Percentiles rank a stretch among this genome's conserved stretches.
These are phyloP conservation scores for Coemansia asiatica DNA, from an alignment of 192 early-diverging fungal genomes.

Conservation along the genomic window DNA sequence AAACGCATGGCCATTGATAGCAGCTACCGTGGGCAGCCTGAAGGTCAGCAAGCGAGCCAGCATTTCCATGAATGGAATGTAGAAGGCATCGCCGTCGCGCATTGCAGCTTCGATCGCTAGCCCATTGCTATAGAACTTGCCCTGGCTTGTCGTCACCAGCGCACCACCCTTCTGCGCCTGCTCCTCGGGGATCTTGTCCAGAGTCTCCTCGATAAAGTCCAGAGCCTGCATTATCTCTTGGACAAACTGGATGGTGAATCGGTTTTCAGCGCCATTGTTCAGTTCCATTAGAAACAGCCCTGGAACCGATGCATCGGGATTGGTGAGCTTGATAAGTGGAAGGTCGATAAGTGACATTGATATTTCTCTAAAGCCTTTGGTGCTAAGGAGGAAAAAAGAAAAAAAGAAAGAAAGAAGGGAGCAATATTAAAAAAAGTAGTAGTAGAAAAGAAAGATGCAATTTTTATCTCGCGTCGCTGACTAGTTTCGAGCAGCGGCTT, in stretches of 20 bases:
- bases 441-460: not conserved
- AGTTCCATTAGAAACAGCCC: slow-evolving; percentile 65
- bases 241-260: slow-evolving; percentile 64
- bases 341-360: slow-evolving; percentile 46
- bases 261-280: slow-evolving; percentile 64
- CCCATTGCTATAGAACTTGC: slow-evolving; percentile 75
- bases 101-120: slow-evolving; percentile 59
- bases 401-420: not conserved
- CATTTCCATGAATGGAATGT: slow-evolving; percentile 56
- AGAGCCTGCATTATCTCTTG: slow-evolving; percentile 59
- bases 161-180: slow-evolving; percentile 54
- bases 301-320: slow-evolving; percentile 34
- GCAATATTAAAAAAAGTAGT: not conserved
- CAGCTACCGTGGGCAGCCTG: slow-evolving; percentile 70
- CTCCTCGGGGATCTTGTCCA: slow-evolving; percentile 41
- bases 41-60: slow-evolving; percentile 65
- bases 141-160: slow-evolving; percentile 62
- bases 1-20: slow-evolving; percentile 78
- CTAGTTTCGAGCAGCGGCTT: too few species aligned
- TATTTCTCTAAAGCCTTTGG: not conserved
- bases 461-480: too few species aligned
- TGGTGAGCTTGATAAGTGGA: slow-evolving; percentile 43
- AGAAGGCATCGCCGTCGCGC: slow-evolving; percentile 53
- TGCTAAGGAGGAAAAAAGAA: not conserved
- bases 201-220: slow-evolving; percentile 57